Conservation (phyloP, 2,329 filamentous ascomycete species). For the Pseudogymnoascus sp. region DNA sequence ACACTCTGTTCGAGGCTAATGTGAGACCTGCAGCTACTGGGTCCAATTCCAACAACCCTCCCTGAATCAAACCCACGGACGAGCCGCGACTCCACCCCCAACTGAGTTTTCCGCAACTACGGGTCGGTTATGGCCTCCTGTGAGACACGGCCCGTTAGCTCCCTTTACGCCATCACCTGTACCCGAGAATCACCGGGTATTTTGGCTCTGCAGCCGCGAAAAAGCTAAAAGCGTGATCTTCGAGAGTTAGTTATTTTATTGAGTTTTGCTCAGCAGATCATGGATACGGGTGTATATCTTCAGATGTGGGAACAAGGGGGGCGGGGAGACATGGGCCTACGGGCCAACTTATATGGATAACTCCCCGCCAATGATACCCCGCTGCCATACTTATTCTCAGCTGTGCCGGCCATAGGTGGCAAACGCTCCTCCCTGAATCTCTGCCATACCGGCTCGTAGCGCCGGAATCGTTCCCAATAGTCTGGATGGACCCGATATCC, state of each 20-base stretch:
- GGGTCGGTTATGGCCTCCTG: not conserved
- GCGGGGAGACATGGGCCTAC: not conserved
- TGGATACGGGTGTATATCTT: not conserved
- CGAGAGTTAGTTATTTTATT: not conserved
- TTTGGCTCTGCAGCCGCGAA: not conserved
- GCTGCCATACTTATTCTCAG: not conserved
- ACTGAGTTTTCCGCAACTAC: not conserved
- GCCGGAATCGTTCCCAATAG: not conserved
- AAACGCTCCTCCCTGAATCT: not conserved
- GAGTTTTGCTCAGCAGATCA: not conserved
- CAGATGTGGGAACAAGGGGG: not conserved
- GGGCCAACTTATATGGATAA: not conserved
- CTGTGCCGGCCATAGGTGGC: not conserved
- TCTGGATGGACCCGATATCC: not conserved
- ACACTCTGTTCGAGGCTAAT: not conserved
- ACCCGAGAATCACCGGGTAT: not conserved
- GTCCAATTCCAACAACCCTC: not conserved
- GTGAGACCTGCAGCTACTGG: not conserved
- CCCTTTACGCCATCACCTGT: not conserved
- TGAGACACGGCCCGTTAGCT: not conserved
- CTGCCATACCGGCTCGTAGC: not conserved
- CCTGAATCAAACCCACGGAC: not conserved
- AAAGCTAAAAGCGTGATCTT: too few species aligned
- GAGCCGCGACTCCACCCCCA: not conserved
- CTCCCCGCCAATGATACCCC: not conserved